phyloP scores from a whole-genome alignment of 257 asterid species.

The Solanum tarijense region DNA sequence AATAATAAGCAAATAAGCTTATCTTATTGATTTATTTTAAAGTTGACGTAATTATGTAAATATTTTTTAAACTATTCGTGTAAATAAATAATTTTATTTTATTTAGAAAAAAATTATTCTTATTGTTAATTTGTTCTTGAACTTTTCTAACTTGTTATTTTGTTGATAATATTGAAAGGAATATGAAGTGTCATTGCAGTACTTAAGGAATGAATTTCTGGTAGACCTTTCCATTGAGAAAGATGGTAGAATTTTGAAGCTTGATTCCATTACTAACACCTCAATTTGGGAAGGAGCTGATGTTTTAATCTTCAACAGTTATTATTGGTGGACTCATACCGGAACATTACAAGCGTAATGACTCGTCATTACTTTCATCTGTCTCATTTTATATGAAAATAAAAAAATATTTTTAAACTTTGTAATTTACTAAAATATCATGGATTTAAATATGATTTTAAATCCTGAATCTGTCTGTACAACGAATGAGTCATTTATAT shows the following conservation, averaged over 20 bases:
- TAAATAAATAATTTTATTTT: too few species aligned
- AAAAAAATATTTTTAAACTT: too few species aligned
- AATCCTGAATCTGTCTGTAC: accelerated
- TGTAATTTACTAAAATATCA: too few species aligned
- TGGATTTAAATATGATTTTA: neutral
- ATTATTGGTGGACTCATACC: constrained; percentile 71
- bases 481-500: neutral
- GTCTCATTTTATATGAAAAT: neutral
- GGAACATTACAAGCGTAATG: constrained; percentile 32
- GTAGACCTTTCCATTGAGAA: constrained; percentile 32
- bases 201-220: constrained; percentile 38
- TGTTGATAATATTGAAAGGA: constrained; percentile 14
- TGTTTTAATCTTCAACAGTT: constrained; percentile 48
- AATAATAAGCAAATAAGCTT: too few species aligned
- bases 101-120: too few species aligned
- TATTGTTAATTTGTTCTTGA: neutral
- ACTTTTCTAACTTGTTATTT: neutral
- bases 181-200: constrained; percentile 23
- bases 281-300: constrained; percentile 30
- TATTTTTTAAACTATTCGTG: too few species aligned
- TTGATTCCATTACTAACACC: constrained; percentile 33
- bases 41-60: neutral
- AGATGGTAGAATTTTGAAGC: constrained; percentile 28
- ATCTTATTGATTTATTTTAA: too few species aligned
- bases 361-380: neutral